Evolutionary conservation across 495 filamentous ascomycete species (phyloP).

Genomic region (Parmelia sp.): DNA sequence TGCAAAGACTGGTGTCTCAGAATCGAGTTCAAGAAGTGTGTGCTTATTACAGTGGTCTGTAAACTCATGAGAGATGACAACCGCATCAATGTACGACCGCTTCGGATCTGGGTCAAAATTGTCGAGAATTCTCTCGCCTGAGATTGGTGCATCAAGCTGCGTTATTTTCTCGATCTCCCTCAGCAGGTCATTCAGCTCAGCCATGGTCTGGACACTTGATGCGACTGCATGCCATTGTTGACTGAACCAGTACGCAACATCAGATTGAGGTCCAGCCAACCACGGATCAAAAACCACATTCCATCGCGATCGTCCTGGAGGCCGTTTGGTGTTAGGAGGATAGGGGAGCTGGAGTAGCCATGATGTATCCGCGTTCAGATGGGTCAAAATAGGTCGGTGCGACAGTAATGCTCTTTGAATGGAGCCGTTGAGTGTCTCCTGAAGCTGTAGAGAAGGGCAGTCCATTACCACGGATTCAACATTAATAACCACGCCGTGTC

Average conservation of each 20-base stretch:
- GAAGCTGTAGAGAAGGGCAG: slow-evolving; percentile 32
- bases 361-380: slow-evolving; percentile 53
- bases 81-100: slow-evolving; percentile 38
- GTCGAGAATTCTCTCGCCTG: background rate
- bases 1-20: slow-evolving; percentile 44
- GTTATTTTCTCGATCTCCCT: slow-evolving; percentile 30
- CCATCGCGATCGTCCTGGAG: slow-evolving; percentile 29
- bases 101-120: slow-evolving; percentile 1
- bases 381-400: slow-evolving; percentile 45
- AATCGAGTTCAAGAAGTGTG: slow-evolving; percentile 44
- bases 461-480: slow-evolving; percentile 13
- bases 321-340: slow-evolving; percentile 26
- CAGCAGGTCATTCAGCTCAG: slow-evolving; percentile 33
- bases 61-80: slow-evolving; percentile 50
- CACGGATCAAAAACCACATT: slow-evolving; percentile 55
- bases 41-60: slow-evolving; percentile 53
- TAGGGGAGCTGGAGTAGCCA: slow-evolving; percentile 52
- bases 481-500: background rate
- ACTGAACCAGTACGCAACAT: slow-evolving; percentile 50
- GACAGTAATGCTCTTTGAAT: slow-evolving; percentile 31
- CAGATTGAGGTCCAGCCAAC: slow-evolving; percentile 41
- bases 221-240: slow-evolving; percentile 47
- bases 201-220: slow-evolving; percentile 40
- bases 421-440: slow-evolving; percentile 29
- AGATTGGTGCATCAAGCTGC: slow-evolving; percentile 17